Base-by-base conservation (phyloP, 2,329 filamentous ascomycete genomes). In the Neonectria neomacrospora region DNA sequence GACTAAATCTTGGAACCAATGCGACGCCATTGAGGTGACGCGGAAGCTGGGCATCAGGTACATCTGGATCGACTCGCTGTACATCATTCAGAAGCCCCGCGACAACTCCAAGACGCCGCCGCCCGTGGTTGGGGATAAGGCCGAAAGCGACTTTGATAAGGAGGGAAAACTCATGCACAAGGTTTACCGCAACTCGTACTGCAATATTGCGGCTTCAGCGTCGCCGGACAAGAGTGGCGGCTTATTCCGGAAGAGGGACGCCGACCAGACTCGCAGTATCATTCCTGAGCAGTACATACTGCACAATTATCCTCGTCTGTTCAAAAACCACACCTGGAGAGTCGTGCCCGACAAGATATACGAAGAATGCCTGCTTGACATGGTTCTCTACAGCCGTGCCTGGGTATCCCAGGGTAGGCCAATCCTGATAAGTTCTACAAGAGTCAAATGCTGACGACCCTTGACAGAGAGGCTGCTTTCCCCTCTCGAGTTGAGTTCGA, bases 41-140 rank as follows among this genome's bases (percentile, higher is more conserved):
- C 34, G 37, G 22, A 41, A 30, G n/a, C 51, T 54, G 12, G 28
- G 20, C 9, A 23, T 18, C 8, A 30, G 37, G 14, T 54, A 42
- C 23, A 54, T 54, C 9, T 54, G 51, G 51, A 54, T 54, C 37
- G 51, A 54, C 37, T 54, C 51, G 22, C 51, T 54, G 6, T 54
- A 37, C 22, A 54, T 54, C 37, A 54, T 42, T n/a, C 51, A 54
- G 28, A 11, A 23, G 20, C 50, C 1, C 2, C 50, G 20, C n/a
- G 18, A 9, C 11, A 37, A 18, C 30, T n/a, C 30, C 18, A 26
- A 6, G 3, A 22, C 14, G 8, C 2, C n/a, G 6, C 16, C 8
- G 30, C 30, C 18, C 18, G 39, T 18, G 32, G 14, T 14, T 34
- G 23, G 20, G 10, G 26, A 5, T 16, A 41, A 16, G 39, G 39